Evolutionary conservation across 768 basidiomycete species (phyloP), one percentile per base, ranked within the genome.

Genomic region (Auriscalpium microsporum): DNA sequence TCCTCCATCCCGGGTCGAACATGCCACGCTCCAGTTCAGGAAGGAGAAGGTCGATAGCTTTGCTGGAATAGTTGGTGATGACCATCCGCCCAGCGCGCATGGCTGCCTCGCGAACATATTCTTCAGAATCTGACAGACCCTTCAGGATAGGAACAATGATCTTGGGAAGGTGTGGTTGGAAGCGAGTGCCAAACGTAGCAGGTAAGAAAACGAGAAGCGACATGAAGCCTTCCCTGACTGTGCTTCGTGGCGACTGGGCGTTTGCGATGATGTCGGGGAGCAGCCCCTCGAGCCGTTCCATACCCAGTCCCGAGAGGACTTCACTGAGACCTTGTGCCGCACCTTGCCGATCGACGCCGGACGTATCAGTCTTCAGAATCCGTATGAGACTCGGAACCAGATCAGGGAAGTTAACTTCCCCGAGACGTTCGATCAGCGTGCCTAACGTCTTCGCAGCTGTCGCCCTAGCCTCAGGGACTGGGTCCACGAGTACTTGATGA

Each of bases 41-140:
- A 8, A 99, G 74, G 17, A 99, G 76, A 21, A 99, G 75, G 59
- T 98, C 95, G 55, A 98, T 91, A 6, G 95, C 95, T 66, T 84
- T 90, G 65, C 63, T 82, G 10, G 94, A 88, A 73, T 98, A 97
- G 68, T 94, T 96, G 56, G 84, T 86, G 60, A 99, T 90, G 61
- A 98, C 87, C 93, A 98, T 98, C 59, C 96, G 79, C 55, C 95
- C 94, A n/a, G 95, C 94, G 37, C 91, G 83, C 94, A 98, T 97
- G 5, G 95, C 94, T 10, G 95, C 94, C 59, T 98, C 94, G 23
- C 95, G 80, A 10, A 98, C 96, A 65, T 88, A 93, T 72, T 97
- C 96, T 62, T 96, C 94, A 8, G 83, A 75, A 65, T 98, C 95
- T 0, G 95, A 86, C 38, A 99, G 73, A 58, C 96, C 96, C 46